Evolutionary conservation across 495 filamentous ascomycete genomes (phyloP).

Genomic region (Niebla homalea): DNA sequence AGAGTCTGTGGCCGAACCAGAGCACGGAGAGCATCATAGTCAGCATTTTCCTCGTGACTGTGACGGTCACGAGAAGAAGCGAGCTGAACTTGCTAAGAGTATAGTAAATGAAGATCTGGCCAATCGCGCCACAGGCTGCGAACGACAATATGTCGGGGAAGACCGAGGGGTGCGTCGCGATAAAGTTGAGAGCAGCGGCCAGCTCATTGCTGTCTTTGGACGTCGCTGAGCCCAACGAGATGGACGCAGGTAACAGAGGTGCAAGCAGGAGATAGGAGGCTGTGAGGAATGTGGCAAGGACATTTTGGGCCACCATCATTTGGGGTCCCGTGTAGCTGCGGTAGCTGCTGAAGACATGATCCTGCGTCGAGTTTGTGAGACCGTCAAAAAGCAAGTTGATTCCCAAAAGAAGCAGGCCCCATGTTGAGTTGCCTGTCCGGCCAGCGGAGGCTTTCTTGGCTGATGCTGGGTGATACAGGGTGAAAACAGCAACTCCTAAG

Average conservation of each 20-base stretch:
- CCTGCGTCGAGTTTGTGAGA: slow-evolving; percentile 90
- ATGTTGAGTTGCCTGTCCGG: slow-evolving; percentile 35
- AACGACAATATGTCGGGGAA: slow-evolving; percentile 80
- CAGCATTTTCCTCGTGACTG: slow-evolving; percentile 95
- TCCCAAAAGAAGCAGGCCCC: slow-evolving; percentile 73
- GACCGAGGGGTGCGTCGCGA: slow-evolving; percentile 62
- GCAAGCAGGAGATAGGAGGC: slow-evolving; percentile 59
- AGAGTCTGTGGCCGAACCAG: slow-evolving; percentile 82
- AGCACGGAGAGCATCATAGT: slow-evolving; percentile 95
- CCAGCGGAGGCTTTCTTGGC: slow-evolving; percentile 46
- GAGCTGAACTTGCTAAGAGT: slow-evolving; percentile 85
- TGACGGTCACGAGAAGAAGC: slow-evolving; percentile 86
- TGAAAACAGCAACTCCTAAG: slow-evolving; percentile 86
- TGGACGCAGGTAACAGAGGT: slow-evolving; percentile 58
- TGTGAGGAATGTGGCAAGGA: slow-evolving; percentile 66
- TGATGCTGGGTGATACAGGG: slow-evolving; percentile 64
- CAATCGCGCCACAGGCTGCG: slow-evolving; percentile 81
- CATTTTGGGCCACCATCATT: slow-evolving; percentile 99
- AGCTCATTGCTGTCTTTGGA: slow-evolving; percentile 52
- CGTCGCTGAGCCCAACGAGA: slow-evolving; percentile 47
- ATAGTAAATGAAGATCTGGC: slow-evolving; percentile 97
- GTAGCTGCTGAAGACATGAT: slow-evolving; percentile 77
- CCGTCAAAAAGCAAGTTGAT: slow-evolving; percentile 94
- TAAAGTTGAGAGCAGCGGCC: slow-evolving; percentile 61
- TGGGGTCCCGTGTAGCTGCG: slow-evolving; percentile 75